Percentiles rank a stretch among this genome's conserved stretches.
phyloP scores from a whole-genome alignment of 768 basidiomycete genomes.

The Tulasnella sp. region DNA sequence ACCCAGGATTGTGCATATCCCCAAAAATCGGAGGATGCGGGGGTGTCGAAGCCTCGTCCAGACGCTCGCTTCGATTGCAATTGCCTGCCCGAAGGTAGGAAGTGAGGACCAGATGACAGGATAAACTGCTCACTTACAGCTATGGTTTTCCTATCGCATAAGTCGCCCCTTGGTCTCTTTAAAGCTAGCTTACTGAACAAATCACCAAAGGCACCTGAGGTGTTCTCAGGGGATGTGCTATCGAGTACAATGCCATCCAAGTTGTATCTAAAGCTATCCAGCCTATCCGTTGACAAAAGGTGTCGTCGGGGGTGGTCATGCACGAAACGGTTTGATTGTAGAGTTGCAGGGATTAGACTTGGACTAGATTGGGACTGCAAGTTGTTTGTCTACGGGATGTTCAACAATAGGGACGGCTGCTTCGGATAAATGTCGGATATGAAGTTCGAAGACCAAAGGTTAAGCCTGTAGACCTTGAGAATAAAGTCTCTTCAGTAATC shows the following conservation, averaged over 20 bases:
- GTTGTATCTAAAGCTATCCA: not conserved
- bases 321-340: no score
- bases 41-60: not conserved
- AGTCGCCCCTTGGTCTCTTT: not conserved
- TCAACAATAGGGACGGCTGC: no score
- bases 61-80: not conserved
- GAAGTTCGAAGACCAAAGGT: no score
- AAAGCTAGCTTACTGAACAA: not conserved
- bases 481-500: no score
- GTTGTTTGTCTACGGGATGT: no score
- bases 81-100: not conserved
- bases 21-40: not conserved
- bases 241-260: not conserved
- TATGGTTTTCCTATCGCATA: not conserved
- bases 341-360: no score
- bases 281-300: no score
- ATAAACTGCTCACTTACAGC: not conserved
- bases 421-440: no score
- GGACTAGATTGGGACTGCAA: no score
- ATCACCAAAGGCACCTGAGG: not conserved
- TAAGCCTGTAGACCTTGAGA: no score
- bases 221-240: not conserved
- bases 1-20: not conserved
- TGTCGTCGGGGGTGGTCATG: no score
- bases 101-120: not conserved